Evolutionary conservation across 2,329 filamentous ascomycete species (phyloP), one percentile per base, ranked within the genome.

Genomic region (Scytalidium sp.): DNA sequence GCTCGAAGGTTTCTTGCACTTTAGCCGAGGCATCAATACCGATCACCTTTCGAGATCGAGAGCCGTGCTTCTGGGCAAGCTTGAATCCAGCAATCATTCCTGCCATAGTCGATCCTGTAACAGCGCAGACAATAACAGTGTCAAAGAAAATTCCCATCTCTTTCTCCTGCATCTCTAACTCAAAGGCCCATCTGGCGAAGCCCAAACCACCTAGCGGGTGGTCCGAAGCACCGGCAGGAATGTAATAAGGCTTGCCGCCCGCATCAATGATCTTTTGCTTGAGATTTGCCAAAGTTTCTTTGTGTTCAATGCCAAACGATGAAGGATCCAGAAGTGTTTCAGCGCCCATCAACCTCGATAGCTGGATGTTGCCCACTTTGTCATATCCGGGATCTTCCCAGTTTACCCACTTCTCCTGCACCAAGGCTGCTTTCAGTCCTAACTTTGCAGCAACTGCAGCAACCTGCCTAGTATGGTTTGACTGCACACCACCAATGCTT

Each of bases 21-120:
- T 76, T 85, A 10, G 80, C 81, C 41, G 74, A 79, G 1, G 80
- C 83, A 65, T 89, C 85, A 51, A 89, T 84, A 7, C 85, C 86
- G 45, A 89, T 76, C 4, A 89, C 70, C 60, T 73, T 79, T 20
- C 81, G 70, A 54, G 72, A 70, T 29, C 62, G 70, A 42, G 71
- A 66, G 48, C 74, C 70, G 56, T 69, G 67, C 61, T 67, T 73
- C 66, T 85, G 73, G 2, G 78, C 69, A 20, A 87, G 70, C 69
- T 87, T 87, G 66, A 88, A 88, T 0, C 87, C 87, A 0, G 85
- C 85, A 8, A 90, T 74, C 75, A 90, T 86, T 8, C 87, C 87
- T 1, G 81, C 86, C 63, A 87, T 76, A 1, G 86, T 89, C 5
- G 78, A 83, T 3, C 86, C 87, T 1, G 85, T 88, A 2, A 88